Base-by-base conservation (phyloP, 352 stramenopile genomes). In the Blastocystis sp. region DNA sequence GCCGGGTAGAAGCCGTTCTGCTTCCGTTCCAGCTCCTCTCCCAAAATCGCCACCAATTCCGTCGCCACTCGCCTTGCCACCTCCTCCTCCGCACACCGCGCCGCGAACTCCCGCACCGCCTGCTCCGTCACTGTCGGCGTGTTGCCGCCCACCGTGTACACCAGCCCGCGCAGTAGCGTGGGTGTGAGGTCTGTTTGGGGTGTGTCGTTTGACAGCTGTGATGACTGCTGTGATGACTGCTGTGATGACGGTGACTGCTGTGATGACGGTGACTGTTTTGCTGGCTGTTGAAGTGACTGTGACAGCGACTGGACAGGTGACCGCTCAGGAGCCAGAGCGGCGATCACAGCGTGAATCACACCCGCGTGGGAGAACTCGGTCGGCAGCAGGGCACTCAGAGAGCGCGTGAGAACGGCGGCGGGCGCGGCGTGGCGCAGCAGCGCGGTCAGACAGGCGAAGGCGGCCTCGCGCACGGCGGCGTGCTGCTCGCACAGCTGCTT, bases 401-500 rank as follows among this genome's bases (percentile, higher is more conserved):
- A 7, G 6, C 6, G 14, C 6, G 14, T 57, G 6, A 57, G 48
- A 7, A 14, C 14, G 14, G 48, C 6, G 6, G 48, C 14, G 48
- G 48, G 48, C 6, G 48, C 0, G 6, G 48, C 48, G 14, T 57
- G 14, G 6, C 14, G 48, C 6, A 57, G 48, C 48, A 57, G 48
- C 6, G 14, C 0, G 6, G 48, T 17, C 48, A 57, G 14, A 14
- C 48, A 57, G 14, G 6, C 48, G 14, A 57, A 57, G 14, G 6
- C 6, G 6, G 6, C 48, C 14, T 57, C 48, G 48, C 64, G 64
- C 7, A 74, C 45, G 17, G 10, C 21, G 7, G 64, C 21, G 34
- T 74, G 64, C 34, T 74, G 64, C 64, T 74, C 64, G 17, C 17
- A 24, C 0, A 74, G 21, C 40, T 74, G 64, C 24, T 74, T 74